A percentile compares a stretch with the other conserved stretches of the same genome.
Evolutionary conservation across 345 rosid species (phyloP).

Genomic region (Cochlearia excelsa): DNA sequence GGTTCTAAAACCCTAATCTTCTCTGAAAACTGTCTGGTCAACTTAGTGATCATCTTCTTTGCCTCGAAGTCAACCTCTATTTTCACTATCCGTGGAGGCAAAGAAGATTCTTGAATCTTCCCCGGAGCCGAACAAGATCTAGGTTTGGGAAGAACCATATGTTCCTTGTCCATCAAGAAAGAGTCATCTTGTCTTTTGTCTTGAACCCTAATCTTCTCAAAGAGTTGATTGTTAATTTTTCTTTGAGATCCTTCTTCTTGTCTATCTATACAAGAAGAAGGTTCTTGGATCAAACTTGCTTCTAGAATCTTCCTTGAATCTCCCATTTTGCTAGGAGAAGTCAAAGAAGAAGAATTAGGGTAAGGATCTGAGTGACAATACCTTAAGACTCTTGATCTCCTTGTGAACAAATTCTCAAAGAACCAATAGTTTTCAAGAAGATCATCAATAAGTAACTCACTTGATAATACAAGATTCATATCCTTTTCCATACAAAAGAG

Average conservation of each 20-base stretch:
- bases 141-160: neutral
- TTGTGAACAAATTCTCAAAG: slow-evolving; percentile 47
- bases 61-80: slow-evolving; percentile 26
- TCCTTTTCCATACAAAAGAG: no score
- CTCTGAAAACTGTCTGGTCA: slow-evolving; percentile 48
- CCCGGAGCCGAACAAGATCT: slow-evolving; percentile 30
- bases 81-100: slow-evolving; percentile 35
- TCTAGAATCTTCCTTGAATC: slow-evolving; percentile 18
- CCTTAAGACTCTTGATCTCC: slow-evolving; percentile 43
- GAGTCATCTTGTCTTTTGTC: slow-evolving; percentile 14
- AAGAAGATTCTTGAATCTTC: slow-evolving; percentile 34
- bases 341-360: slow-evolving; percentile 38
- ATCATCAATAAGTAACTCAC: slow-evolving; percentile 43
- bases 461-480: slow-evolving; percentile 33
- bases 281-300: slow-evolving; percentile 20
- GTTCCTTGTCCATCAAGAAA: slow-evolving; percentile 31
- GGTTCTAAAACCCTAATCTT: slow-evolving; percentile 32
- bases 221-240: neutral
- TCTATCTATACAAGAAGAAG: slow-evolving; percentile 10
- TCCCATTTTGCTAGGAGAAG: slow-evolving; percentile 23
- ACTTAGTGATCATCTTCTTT: slow-evolving; percentile 33
- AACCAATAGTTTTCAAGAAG: slow-evolving; percentile 74
- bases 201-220: slow-evolving; percentile 28
- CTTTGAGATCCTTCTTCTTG: slow-evolving; percentile 11
- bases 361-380: slow-evolving; percentile 62